Percentiles rank a stretch among this genome's conserved stretches.
These are phyloP conservation scores for Brasilioporus rufonigricans DNA, from an alignment of 768 basidiomycete genomes.

Conservation along the genomic window DNA sequence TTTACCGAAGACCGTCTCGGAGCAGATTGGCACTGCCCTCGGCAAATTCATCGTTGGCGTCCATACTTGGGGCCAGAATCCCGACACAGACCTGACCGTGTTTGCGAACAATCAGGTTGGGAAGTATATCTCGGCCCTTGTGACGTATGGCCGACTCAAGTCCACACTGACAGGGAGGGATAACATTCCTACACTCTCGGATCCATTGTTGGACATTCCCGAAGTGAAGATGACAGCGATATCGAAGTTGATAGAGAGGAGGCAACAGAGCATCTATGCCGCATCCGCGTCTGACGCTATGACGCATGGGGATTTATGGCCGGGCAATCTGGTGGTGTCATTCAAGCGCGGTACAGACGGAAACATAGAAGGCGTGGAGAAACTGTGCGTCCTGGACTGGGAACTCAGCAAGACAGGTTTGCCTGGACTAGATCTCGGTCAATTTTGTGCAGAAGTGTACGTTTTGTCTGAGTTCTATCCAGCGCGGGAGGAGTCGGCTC, in stretches of 20 bases:
- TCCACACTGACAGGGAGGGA: slow-evolving; percentile 35
- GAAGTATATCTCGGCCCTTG: slow-evolving; percentile 38
- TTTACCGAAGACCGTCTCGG: slow-evolving; percentile 28
- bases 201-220: slow-evolving; percentile 42
- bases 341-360: slow-evolving; percentile 31
- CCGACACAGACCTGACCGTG: slow-evolving; percentile 28
- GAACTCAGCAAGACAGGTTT: slow-evolving; percentile 59
- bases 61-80: slow-evolving; percentile 46
- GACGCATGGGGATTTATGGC: slow-evolving; percentile 66
- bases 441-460: slow-evolving; percentile 61
- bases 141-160: slow-evolving; percentile 46
- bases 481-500: slow-evolving; percentile 35
- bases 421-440: slow-evolving; percentile 58
- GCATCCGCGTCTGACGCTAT: slow-evolving; percentile 28
- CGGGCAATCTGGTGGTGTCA: slow-evolving; percentile 60
- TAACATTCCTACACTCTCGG: slow-evolving; percentile 34
- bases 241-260: slow-evolving; percentile 31
- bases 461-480: slow-evolving; percentile 48
- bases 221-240: slow-evolving; percentile 36
- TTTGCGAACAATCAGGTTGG: slow-evolving; percentile 43
- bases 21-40: slow-evolving; percentile 49
- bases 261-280: slow-evolving; percentile 30
- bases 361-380: slow-evolving; percentile 31
- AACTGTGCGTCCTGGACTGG: slow-evolving; percentile 61
- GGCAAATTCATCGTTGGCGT: slow-evolving; percentile 54